A percentile compares a stretch with the other conserved stretches of the same genome.
These are phyloP conservation scores for Cercospora sp. DNA, from an alignment of 2,329 filamentous ascomycete species.

Conservation along the genomic window DNA sequence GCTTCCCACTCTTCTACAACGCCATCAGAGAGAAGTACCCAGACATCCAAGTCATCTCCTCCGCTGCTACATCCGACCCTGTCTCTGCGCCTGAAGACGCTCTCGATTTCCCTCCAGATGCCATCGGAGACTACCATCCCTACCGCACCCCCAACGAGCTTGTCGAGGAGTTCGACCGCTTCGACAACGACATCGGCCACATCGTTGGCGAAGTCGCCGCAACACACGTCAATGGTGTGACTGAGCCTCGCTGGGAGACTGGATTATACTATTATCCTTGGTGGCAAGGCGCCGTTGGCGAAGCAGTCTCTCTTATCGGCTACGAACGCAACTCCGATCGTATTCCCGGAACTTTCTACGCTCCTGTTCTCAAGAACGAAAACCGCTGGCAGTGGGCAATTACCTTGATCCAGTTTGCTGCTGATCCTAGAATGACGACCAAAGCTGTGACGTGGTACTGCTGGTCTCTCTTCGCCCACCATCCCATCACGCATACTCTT, in stretches of 20 bases:
- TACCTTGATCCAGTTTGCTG: slow-evolving; percentile 45
- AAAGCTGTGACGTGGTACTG: slow-evolving; percentile 37
- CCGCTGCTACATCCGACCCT: slow-evolving; percentile 24
- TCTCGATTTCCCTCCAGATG: slow-evolving; percentile 21
- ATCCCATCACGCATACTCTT: slow-evolving; percentile 49
- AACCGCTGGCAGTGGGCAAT: slow-evolving; percentile 39
- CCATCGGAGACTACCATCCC: slow-evolving; percentile 37
- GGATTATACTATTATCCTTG: slow-evolving; percentile 43
- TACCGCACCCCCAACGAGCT: slow-evolving; percentile 37
- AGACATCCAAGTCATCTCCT: slow-evolving; percentile 58
- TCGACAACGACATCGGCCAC: slow-evolving; percentile 51
- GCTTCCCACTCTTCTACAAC: slow-evolving; percentile 61
- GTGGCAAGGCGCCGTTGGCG: slow-evolving; percentile 60
- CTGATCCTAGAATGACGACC: slow-evolving; percentile 40
- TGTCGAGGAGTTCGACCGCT: slow-evolving; percentile 34
- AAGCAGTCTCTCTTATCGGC: slow-evolving; percentile 65
- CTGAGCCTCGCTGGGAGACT: slow-evolving; percentile 30
- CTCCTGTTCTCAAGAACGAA: slow-evolving; percentile 34
- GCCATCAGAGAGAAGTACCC: slow-evolving; percentile 60
- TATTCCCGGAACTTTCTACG: slow-evolving; percentile 53
- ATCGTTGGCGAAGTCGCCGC: slow-evolving; percentile 55
- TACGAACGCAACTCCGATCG: slow-evolving; percentile 65
- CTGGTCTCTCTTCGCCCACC: slow-evolving; percentile 45
- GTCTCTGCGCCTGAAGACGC: slow-evolving; percentile 7
- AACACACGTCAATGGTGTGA: slow-evolving; percentile 49